Evolutionary conservation across 1,139 yeast species (phyloP).

Genomic region (Nakaseomyces sp.): DNA sequence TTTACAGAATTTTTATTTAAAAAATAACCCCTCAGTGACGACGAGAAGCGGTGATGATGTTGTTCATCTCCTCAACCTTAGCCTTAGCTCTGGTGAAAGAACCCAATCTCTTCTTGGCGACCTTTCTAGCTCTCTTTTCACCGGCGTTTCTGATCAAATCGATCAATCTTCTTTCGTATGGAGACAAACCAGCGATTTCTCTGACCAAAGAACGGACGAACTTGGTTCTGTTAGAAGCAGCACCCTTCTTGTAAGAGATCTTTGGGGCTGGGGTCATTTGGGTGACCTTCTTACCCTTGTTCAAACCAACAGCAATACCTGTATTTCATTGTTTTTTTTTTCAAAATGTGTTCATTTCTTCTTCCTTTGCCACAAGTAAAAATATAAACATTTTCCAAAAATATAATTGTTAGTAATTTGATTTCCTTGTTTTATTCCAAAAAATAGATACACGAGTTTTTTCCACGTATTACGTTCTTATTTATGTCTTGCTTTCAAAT

Average conservation of each 20-base stretch:
- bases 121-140: conserved; percentile 99
- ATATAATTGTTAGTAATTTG: background rate
- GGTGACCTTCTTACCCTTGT: conserved; percentile 98
- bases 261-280: conserved; percentile 89
- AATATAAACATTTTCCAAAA: no score
- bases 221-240: conserved; percentile 87
- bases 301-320: conserved; percentile 98
- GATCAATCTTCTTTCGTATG: conserved; percentile 99
- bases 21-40: conserved; percentile 43
- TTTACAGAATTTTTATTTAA: no score
- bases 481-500: no score
- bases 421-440: no score
- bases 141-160: conserved; percentile 99
- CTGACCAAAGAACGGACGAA: conserved; percentile 93
- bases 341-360: background rate
- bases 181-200: conserved; percentile 98
- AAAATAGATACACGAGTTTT: no score
- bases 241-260: conserved; percentile 96
- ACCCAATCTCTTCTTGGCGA: conserved; percentile 99
- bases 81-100: conserved; percentile 99
- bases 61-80: conserved; percentile 98
- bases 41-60: conserved; percentile 96
- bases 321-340: background rate
- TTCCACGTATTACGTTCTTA: no score
- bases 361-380: background rate